Conservation (phyloP, 208 protist genomes). For the Acanthamoeba polyphaga region DNA sequence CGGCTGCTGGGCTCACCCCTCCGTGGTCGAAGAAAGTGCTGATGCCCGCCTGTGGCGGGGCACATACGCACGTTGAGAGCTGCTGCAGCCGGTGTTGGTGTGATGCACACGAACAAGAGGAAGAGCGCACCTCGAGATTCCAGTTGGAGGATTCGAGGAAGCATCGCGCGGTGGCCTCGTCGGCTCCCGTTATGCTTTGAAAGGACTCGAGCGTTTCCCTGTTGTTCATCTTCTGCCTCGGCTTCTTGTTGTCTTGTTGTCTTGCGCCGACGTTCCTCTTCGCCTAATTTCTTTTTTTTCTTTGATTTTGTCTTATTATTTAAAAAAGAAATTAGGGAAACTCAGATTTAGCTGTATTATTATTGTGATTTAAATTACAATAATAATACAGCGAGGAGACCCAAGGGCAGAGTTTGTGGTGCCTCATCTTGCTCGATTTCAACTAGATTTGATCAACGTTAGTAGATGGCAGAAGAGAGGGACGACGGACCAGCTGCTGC, state of each 20-base stretch:
- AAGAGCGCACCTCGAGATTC: neutral
- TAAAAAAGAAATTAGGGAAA: too few species aligned
- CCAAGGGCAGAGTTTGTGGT: neutral
- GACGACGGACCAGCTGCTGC: neutral
- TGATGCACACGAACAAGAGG: neutral
- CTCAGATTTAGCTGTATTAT: too few species aligned
- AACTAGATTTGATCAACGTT: too few species aligned
- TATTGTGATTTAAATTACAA: too few species aligned
- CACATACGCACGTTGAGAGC: neutral
- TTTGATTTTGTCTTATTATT: too few species aligned
- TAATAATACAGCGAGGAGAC: too few species aligned
- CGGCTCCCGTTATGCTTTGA: neutral
- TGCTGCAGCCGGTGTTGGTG: neutral
- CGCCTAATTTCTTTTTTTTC: too few species aligned
- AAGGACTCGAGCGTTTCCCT: slow-evolving; percentile 6
- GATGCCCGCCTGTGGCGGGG: neutral
- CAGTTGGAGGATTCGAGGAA: slow-evolving; percentile 22
- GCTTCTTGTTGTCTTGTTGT: too few species aligned
- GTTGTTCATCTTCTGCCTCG: neutral
- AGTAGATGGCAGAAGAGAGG: too few species aligned
- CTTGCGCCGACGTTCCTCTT: too few species aligned
- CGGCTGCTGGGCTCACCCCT: neutral
- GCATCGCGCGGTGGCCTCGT: slow-evolving; percentile 21
- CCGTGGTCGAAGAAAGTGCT: slow-evolving; percentile 22
- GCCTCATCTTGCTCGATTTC: neutral